Evolutionary conservation across 2,329 filamentous ascomycete species (phyloP), one percentile per base, ranked within the genome.

Genomic region (Fusarium concolor): DNA sequence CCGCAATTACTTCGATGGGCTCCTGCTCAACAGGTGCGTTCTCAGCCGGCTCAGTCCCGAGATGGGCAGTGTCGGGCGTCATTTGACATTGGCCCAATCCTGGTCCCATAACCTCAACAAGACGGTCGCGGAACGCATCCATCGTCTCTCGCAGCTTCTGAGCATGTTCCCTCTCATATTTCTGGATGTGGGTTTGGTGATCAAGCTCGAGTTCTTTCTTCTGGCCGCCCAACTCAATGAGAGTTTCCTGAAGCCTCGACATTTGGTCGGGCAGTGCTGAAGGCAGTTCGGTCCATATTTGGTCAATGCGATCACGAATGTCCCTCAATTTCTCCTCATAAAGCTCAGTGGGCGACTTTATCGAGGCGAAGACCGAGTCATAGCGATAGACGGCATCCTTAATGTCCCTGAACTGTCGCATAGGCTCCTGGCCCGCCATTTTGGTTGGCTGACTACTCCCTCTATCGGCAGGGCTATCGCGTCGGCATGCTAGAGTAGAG

Each of bases 181-280:
- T 22, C 1, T 26, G 18, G 1, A 46, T 29, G 10, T 53, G 42
- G 7, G 37, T 20, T 6, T 52, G 37, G 9, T 62, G 44, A 5
- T 57, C 12, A 2, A 56, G 38, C 28, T 68, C 56, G 42, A 68
- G 10, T 11, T 68, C 56, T 22, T 42, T 68, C 29, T 57, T 33
- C 18, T 47, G 44, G 2, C 55, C 65, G 5, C 26, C 43, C 37
- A 58, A n/a, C 29, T 50, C 22, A 18, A 53, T 41, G 10, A 66
- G 18, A 11, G 20, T 24, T 5, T 66, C 44, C 14, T 62, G 47
- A 26, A 31, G 35, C 9, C 35, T 33, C 4, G 37, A 11, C 2
- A 11, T 24, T 24, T 42, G 15, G 4, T 33, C 42, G 11, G 41
- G 26, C 10, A 8, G 12, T 3, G 56, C 29, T 6, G 18, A 22